phyloP scores from a whole-genome alignment of 805 yeast genomes.

The Groenewaldozyma tartarivorans region DNA sequence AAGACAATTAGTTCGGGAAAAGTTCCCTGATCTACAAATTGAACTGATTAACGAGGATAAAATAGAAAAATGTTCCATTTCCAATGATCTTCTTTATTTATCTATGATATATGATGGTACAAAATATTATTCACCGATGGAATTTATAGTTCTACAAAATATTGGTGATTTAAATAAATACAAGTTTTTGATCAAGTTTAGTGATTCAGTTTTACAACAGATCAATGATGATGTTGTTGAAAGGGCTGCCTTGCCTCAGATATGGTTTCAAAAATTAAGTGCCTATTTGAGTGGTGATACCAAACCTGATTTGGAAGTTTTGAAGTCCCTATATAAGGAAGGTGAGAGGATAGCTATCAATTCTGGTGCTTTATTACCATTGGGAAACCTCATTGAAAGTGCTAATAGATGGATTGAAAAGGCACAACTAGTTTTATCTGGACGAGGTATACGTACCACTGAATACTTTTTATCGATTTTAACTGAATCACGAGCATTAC shows the following conservation, averaged over 20 bases:
- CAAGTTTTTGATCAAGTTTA: constrained; percentile 46
- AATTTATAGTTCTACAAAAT: constrained; percentile 4
- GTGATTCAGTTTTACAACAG: constrained; percentile 23
- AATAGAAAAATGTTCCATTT: constrained; percentile 2
- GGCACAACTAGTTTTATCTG: constrained; percentile 44
- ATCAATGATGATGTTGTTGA: constrained; percentile 23
- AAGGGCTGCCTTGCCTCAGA: constrained; percentile 37
- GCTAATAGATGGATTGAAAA: constrained; percentile 46
- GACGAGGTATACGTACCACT: constrained; percentile 32
- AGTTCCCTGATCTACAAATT: constrained; percentile 7
- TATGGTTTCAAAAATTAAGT: constrained; percentile 44
- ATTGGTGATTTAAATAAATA: constrained; percentile 4
- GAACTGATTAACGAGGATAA: not conserved
- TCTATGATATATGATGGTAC: constrained; percentile 7
- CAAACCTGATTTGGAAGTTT: constrained; percentile 38
- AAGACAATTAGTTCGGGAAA: constrained; percentile 5
- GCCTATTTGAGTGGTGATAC: constrained; percentile 31
- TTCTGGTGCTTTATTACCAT: constrained; percentile 28
- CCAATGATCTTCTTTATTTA: constrained; percentile 11
- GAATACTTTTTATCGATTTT: constrained; percentile 33
- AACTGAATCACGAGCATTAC: constrained; percentile 38
- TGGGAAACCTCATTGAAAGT: constrained; percentile 35
- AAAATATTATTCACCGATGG: constrained; percentile 5
- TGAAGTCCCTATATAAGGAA: constrained; percentile 39
- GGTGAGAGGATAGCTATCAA: constrained; percentile 44